phyloP scores from a whole-genome alignment of 306 rosid genomes.

The Crataegus laevigata region DNA sequence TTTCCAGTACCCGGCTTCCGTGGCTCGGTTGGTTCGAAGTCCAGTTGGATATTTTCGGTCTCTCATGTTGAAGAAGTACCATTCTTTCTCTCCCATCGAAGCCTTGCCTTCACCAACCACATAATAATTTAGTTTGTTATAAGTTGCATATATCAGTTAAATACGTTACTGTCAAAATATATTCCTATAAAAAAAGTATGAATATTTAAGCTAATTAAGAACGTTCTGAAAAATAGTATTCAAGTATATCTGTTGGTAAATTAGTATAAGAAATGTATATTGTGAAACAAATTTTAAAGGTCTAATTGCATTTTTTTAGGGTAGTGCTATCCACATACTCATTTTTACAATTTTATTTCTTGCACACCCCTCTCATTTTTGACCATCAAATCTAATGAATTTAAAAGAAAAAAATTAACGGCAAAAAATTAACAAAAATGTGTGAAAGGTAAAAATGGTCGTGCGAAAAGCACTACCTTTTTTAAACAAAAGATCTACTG shows the following conservation, averaged over 20 bases:
- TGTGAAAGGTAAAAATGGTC: too few species aligned
- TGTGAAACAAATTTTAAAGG: neutral
- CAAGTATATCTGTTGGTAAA: neutral
- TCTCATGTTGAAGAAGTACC: slow-evolving; percentile 82
- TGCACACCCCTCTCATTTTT: too few species aligned
- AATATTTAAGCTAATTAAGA: neutral
- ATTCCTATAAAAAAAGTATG: neutral
- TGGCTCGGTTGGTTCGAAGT: slow-evolving; percentile 80
- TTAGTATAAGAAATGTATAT: neutral
- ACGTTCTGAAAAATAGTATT: neutral
- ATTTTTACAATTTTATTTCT: too few species aligned
- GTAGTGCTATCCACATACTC: too few species aligned
- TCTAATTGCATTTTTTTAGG: neutral
- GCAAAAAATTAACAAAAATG: too few species aligned
- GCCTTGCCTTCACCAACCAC: slow-evolving; percentile 53
- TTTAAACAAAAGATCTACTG: neutral
- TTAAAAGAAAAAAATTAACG: too few species aligned
- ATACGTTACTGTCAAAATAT: too few species aligned
- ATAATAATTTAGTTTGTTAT: neutral
- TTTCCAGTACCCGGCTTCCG: slow-evolving; percentile 92
- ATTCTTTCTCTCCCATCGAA: slow-evolving; percentile 80
- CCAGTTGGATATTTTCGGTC: slow-evolving; percentile 92
- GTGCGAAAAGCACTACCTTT: neutral
- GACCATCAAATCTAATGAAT: too few species aligned
- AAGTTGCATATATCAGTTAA: neutral